phyloP scores from a whole-genome alignment of 2,329 filamentous ascomycete species.

The Talaromyces sp. region DNA sequence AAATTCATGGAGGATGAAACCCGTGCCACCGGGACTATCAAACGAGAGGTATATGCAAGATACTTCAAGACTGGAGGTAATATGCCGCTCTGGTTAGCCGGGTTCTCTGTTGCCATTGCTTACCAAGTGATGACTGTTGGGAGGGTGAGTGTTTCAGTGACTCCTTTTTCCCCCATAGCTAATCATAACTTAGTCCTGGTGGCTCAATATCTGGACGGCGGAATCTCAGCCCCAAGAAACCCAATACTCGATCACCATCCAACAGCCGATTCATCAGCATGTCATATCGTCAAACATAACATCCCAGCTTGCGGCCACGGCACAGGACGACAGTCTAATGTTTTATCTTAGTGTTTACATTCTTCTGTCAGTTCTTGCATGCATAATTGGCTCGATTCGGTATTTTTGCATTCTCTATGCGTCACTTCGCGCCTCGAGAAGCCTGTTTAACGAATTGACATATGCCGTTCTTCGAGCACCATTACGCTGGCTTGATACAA shows the following conservation, averaged over 20 bases:
- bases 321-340: conserved; percentile 44
- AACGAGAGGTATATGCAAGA: conserved; percentile 59
- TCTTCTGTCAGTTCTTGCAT: conserved; percentile 52
- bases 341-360: conserved; percentile 69
- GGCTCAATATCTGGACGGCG: conserved; percentile 44
- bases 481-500: conserved; percentile 72
- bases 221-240: conserved; percentile 17
- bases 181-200: conserved; percentile 33
- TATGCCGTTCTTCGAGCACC: conserved; percentile 65
- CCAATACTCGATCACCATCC: conserved; percentile 8
- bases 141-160: conserved; percentile 30
- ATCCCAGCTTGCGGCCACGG: not conserved
- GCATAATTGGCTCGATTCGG: conserved; percentile 56
- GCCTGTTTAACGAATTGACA: conserved; percentile 62
- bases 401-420: conserved; percentile 61
- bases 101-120: conserved; percentile 50
- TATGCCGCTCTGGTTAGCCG: conserved; percentile 54
- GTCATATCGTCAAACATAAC: not conserved
- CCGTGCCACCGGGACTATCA: conserved; percentile 65
- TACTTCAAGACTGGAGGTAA: conserved; percentile 68
- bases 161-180: not conserved
- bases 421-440: conserved; percentile 62
- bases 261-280: not conserved
- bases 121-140: conserved; percentile 53
- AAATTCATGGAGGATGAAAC: conserved; percentile 74